Base-by-base conservation (phyloP, 2,329 filamentous ascomycete species). In the Arthrobotrys entomopaga region DNA sequence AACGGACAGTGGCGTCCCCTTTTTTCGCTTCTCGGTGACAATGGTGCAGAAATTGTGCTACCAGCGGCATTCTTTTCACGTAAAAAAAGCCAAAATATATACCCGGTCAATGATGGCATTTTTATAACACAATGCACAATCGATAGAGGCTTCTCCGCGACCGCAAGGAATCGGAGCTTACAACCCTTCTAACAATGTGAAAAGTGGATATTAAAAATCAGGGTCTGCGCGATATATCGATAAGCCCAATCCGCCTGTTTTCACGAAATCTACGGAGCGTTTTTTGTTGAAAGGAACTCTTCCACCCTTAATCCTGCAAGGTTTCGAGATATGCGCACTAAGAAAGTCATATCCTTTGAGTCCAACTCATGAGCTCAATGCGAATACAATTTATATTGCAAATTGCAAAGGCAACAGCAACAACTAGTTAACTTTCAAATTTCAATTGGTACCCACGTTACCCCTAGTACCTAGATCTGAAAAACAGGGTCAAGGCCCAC, bases 251-350 rank as follows among this genome's bases (percentile, higher is more conserved):
- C 13, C 10, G 22, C 10, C n/a, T 57, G 43, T 57, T 57, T 57
- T 22, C 20, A 24, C 53, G 53, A 57, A 57, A 57, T 57, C 19
- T 16, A 57, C 53, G 53, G 53, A 57, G 38, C 29, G 10, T 22
- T 42, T 22, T 42, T 57, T 43, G 10, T 42, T 19, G 24, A 34
- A 43, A 10, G 29, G 6, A 34, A 7, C 5, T 34, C n/a, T 43
- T 57, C 38, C 16, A 7, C 53, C 19, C n/a, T 57, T n/a, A 16
- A 24, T 19, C 53, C 38, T 57, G 53, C 53, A 57, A 15, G 42
- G 42, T 46, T 34, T 34, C 7, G 26, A 6, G 29, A 34, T 34
- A 34, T 34, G 29, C 29, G 29, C 29, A 10, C 29, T 7, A 5
- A 7, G 10, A 34, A 34, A 10, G 10, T 34, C 29, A 5, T 46